Percentiles rank a stretch among this genome's conserved stretches.
Evolutionary conservation across 345 rosid species (phyloP).

Genomic region (Angophora floribunda): DNA sequence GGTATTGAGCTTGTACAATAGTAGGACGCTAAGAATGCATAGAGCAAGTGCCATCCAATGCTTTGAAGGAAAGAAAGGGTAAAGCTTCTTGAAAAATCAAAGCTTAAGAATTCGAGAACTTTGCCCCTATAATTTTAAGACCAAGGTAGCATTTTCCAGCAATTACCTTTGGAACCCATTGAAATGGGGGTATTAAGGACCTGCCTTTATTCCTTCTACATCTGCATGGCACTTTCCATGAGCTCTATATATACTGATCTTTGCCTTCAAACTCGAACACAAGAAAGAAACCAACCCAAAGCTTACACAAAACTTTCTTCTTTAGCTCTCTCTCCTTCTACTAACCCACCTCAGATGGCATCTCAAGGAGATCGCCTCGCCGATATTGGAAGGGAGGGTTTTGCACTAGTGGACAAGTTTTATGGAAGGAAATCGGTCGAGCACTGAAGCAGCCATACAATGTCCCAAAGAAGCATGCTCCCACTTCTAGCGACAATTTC

Average conservation of each 20-base stretch:
- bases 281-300: not conserved
- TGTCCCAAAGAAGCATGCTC: not conserved
- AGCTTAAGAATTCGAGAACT: not conserved
- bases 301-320: not conserved
- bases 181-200: not conserved
- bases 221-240: not conserved
- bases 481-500: not conserved
- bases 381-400: not conserved
- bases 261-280: not conserved
- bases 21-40: not conserved
- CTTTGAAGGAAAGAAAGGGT: not conserved
- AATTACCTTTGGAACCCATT: not conserved
- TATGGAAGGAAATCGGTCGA: not conserved
- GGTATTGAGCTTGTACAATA: not conserved
- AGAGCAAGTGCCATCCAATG: not conserved
- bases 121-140: not conserved
- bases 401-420: not conserved
- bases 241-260: not conserved
- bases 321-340: not conserved
- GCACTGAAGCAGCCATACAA: not conserved
- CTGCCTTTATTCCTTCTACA: not conserved
- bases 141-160: not conserved
- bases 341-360: not conserved
- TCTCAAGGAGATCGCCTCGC: not conserved
- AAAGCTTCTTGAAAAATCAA: not conserved